These are phyloP conservation scores for Nematodospora anomalae DNA, from an alignment of 1,139 yeast species.

Conservation along the genomic window DNA sequence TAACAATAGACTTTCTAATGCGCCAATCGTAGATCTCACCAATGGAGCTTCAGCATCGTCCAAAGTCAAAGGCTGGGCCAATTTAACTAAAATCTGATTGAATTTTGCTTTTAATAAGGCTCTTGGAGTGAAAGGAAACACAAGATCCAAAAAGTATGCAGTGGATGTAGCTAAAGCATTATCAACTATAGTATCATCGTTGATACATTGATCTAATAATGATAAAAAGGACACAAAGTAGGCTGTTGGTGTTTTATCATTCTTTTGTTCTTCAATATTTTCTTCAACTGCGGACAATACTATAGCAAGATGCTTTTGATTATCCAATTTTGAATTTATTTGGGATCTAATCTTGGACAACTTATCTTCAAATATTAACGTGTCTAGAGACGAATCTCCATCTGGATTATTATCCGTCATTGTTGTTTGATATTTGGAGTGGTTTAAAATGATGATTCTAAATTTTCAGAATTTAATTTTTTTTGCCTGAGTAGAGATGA, in stretches of 20 bases:
- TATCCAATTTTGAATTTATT: conserved; percentile 70
- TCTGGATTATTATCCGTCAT: conserved; percentile 44
- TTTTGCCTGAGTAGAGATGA: conserved; percentile 13
- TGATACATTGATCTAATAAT: conserved; percentile 72
- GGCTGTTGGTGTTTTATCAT: conserved; percentile 61
- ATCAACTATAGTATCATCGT: conserved; percentile 55
- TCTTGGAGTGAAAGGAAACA: conserved; percentile 74
- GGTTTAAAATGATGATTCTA: background rate
- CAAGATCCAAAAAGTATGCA: conserved; percentile 77
- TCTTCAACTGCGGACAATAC: conserved; percentile 90
- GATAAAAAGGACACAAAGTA: conserved; percentile 85
- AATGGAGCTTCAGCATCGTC: conserved; percentile 80
- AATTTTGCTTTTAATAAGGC: conserved; percentile 70
- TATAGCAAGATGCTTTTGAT: conserved; percentile 73
- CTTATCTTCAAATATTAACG: conserved; percentile 62
- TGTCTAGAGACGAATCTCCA: conserved; percentile 37
- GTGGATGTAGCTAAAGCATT: conserved; percentile 68
- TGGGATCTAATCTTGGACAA: conserved; percentile 71
- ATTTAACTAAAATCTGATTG: conserved; percentile 69
- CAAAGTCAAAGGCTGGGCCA: conserved; percentile 78
- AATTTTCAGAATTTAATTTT: background rate
- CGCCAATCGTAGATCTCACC: conserved; percentile 80
- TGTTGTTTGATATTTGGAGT: background rate
- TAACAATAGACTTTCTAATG: conserved; percentile 72
- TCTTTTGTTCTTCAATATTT: conserved; percentile 70